Evolutionary conservation across 768 basidiomycete species (phyloP).

Genomic region (Termitomyces sp.): DNA sequence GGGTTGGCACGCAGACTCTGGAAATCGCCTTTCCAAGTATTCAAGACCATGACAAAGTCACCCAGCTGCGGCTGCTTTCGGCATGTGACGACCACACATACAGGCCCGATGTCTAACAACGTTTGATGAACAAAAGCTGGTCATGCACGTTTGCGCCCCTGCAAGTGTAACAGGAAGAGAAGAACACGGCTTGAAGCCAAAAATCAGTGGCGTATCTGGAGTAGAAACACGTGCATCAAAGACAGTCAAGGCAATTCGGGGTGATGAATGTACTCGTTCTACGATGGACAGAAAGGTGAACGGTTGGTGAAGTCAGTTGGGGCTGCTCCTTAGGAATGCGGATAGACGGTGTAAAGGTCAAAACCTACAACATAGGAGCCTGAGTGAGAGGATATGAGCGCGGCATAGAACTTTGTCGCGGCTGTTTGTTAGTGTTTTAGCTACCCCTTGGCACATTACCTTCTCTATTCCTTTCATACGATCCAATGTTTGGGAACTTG

Average conservation of each 20-base stretch:
- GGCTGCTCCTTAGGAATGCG: conserved; percentile 20
- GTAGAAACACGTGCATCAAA: conserved; percentile 41
- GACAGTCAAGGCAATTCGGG: conserved; percentile 43
- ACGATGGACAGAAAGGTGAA: conserved; percentile 54
- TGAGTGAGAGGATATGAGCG: neutral
- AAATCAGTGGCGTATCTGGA: conserved; percentile 25
- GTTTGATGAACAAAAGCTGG: conserved; percentile 38
- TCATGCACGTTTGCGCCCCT: conserved; percentile 39
- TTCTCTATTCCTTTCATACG: neutral
- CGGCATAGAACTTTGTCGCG: neutral
- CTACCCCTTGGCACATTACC: neutral
- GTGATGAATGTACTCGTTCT: conserved; percentile 42
- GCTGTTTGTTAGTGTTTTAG: neutral
- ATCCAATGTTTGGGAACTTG: neutral
- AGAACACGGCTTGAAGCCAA: conserved; percentile 28
- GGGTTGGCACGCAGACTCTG: conserved; percentile 43
- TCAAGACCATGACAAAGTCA: conserved; percentile 37
- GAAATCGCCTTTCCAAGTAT: conserved; percentile 55
- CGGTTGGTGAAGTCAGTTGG: conserved; percentile 59
- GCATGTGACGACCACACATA: conserved; percentile 43
- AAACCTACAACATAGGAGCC: conserved; percentile 15
- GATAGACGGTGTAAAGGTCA: neutral
- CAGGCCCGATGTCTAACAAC: conserved; percentile 42
- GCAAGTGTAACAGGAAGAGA: conserved; percentile 34
- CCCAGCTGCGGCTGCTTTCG: conserved; percentile 41